Percentiles rank a stretch among this genome's conserved stretches.
These are phyloP conservation scores for Schizochytrium sp. DNA, from an alignment of 108 stramenopile species.

Conservation along the genomic window DNA sequence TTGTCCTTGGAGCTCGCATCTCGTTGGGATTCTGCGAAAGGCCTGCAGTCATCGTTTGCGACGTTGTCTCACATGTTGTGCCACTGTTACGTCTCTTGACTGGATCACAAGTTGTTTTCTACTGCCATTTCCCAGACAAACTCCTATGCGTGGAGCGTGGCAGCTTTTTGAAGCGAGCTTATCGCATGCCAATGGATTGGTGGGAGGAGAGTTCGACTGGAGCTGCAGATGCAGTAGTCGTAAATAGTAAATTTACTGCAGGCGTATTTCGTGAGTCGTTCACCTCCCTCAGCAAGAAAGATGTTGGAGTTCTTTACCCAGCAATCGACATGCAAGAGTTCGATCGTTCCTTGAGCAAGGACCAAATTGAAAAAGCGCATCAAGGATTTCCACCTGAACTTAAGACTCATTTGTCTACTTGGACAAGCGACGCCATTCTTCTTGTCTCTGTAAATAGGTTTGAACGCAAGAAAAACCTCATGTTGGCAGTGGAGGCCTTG, in stretches of 20 bases:
- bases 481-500: constrained; percentile 75
- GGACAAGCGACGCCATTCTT: constrained; percentile 75
- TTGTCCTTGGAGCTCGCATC: constrained; percentile 44
- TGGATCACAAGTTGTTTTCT: constrained; percentile 84
- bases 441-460: constrained; percentile 89
- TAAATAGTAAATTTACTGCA: constrained; percentile 93
- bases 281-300: constrained; percentile 63
- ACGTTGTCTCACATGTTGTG: constrained; percentile 75
- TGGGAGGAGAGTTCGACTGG: constrained; percentile 88
- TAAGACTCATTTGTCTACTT: constrained; percentile 48
- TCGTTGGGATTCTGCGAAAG: neutral
- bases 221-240: constrained; percentile 84
- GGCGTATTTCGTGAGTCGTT: constrained; percentile 83
- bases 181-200: constrained; percentile 71
- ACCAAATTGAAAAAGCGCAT: neutral
- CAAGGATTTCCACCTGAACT: constrained; percentile 48
- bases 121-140: constrained; percentile 99
- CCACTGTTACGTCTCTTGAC: constrained; percentile 51
- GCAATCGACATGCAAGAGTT: constrained; percentile 77
- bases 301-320: constrained; percentile 84
- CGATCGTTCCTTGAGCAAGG: neutral
- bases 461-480: constrained; percentile 97
- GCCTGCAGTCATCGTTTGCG: constrained; percentile 76
- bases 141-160: constrained; percentile 78
- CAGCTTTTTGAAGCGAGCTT: constrained; percentile 60